Base-by-base conservation (phyloP, 2,329 filamentous ascomycete genomes). In the Colletotrichum sansevieriae region DNA sequence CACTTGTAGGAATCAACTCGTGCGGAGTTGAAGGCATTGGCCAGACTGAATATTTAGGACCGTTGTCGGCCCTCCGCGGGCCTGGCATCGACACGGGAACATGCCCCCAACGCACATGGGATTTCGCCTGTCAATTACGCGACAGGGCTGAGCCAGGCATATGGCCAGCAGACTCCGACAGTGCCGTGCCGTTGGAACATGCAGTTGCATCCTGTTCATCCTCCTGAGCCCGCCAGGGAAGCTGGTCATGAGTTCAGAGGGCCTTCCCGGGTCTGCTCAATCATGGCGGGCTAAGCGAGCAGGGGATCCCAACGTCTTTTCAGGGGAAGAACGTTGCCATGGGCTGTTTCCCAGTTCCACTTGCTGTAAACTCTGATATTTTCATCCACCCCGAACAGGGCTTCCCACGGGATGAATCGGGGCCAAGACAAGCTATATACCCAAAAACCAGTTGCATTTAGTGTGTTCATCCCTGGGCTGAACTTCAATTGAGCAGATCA, bases 261-360 rank as follows among this genome's bases (percentile, higher is more conserved):
- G 11, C 12, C 41, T 13, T 37, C 55, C 51, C 49, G 41, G 7
- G 3, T 6, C 2, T 49, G 10, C 52, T 68, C 52, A 57, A 37
- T 37, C 59, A 43, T 29, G 22, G 43, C 20, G 12, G 18, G 13
- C n/a, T 43, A 44, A 41, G 33, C 47, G 47, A 56, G 25, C 62
- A 43, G 9, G 62, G 63, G 33, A 33, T 12, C 56, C 41, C 35
- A 39, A 59, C 33, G 29, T 18, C 37, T 46, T 15, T 43, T 56
- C 22, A 47, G 61, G 66, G 66, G 66, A 35, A 43, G 15, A 35
- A 25, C 43, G 57, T 49, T 56, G 35, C 18, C 18, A 61, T 43
- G 62, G 29, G 29, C 29, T 8, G 33, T 25, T 49, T 18, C 2
- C 37, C 25, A 43, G 29, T 33, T 43, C 62, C 62, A 65, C 62